Conservation (phyloP, 805 yeast genomes). For the Zygosaccharomyces gambellarensis region DNA sequence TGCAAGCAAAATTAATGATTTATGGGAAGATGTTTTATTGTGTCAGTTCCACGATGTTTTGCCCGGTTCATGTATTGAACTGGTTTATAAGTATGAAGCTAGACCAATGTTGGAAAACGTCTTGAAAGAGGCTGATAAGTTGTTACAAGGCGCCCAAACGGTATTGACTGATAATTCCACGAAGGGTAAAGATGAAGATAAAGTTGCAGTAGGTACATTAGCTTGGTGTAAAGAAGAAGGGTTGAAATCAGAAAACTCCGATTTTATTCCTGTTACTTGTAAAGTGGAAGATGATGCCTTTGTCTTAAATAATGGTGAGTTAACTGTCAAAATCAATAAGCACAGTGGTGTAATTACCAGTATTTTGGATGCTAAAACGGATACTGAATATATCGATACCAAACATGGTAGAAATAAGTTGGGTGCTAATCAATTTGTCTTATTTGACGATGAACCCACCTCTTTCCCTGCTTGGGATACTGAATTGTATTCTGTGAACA, state of each 20-base stretch:
- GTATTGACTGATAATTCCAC: slow-evolving; percentile 34
- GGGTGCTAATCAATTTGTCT: slow-evolving; percentile 76
- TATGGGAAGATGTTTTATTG: slow-evolving; percentile 86
- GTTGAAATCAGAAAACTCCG: slow-evolving; percentile 30
- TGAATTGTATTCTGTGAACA: slow-evolving; percentile 79
- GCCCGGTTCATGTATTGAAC: slow-evolving; percentile 93
- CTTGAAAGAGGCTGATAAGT: slow-evolving; percentile 45
- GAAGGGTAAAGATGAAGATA: slow-evolving; percentile 4
- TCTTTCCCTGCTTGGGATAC: slow-evolving; percentile 98
- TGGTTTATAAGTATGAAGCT: slow-evolving; percentile 87
- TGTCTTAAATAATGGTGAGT: slow-evolving; percentile 54
- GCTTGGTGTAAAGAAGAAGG: slow-evolving; percentile 46
- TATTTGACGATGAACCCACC: slow-evolving; percentile 87
- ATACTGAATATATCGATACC: slow-evolving; percentile 63
- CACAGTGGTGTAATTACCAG: slow-evolving; percentile 60
- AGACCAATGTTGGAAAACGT: slow-evolving; percentile 66
- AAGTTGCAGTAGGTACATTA: slow-evolving; percentile 44
- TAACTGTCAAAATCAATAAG: slow-evolving; percentile 50
- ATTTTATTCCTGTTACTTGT: slow-evolving; percentile 4
- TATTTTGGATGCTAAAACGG: slow-evolving; percentile 52
- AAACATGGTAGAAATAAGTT: slow-evolving; percentile 47
- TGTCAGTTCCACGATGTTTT: slow-evolving; percentile 98
- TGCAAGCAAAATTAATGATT: slow-evolving; percentile 50
- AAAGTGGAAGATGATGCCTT: slow-evolving; percentile 35
- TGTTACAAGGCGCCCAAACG: slow-evolving; percentile 50